Evolutionary conservation across 2,329 filamentous ascomycete genomes (phyloP).

Genomic region (Trichophyton simii): DNA sequence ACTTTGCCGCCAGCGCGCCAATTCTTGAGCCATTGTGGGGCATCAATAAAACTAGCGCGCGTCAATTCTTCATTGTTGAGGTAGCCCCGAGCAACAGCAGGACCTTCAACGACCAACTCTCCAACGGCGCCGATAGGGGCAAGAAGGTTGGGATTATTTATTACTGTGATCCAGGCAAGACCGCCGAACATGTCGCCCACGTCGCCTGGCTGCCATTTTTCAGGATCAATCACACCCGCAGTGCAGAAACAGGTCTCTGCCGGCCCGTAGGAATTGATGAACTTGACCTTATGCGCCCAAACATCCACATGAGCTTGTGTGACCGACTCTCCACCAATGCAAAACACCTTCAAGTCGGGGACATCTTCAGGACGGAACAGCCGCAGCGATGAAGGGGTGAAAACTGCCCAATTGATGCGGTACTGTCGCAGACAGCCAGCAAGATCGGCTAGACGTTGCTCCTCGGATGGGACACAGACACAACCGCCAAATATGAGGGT

Average conservation of each 20-base stretch:
- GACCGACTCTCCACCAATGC: slow-evolving; percentile 31
- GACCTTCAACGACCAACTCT: slow-evolving; percentile 25
- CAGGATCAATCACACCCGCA: too few species aligned
- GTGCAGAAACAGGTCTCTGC: slow-evolving; percentile 9
- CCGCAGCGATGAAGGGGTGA: slow-evolving; percentile 47
- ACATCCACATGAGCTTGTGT: slow-evolving; percentile 21
- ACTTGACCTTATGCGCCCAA: slow-evolving; percentile 16
- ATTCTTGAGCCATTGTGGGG: slow-evolving; percentile 7
- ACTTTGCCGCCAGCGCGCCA: not conserved
- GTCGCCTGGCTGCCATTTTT: not conserved
- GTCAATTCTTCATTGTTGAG: slow-evolving; percentile 23
- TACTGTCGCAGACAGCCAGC: slow-evolving; percentile 38
- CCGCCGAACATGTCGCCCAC: not conserved
- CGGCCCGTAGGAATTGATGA: slow-evolving; percentile 14
- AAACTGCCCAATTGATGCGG: slow-evolving; percentile 42
- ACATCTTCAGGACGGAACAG: slow-evolving; percentile 30
- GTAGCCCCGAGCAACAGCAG: slow-evolving; percentile 25
- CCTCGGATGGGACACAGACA: slow-evolving; percentile 44
- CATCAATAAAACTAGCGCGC: slow-evolving; percentile 15
- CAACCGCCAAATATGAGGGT: slow-evolving; percentile 46
- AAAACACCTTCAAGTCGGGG: slow-evolving; percentile 25
- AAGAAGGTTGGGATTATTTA: slow-evolving; percentile 13
- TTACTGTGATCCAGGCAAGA: slow-evolving; percentile 15
- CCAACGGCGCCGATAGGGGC: slow-evolving; percentile 17
- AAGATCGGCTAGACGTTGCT: slow-evolving; percentile 39